phyloP scores from a whole-genome alignment of 495 filamentous ascomycete genomes.

The Aspergillus leporis region DNA sequence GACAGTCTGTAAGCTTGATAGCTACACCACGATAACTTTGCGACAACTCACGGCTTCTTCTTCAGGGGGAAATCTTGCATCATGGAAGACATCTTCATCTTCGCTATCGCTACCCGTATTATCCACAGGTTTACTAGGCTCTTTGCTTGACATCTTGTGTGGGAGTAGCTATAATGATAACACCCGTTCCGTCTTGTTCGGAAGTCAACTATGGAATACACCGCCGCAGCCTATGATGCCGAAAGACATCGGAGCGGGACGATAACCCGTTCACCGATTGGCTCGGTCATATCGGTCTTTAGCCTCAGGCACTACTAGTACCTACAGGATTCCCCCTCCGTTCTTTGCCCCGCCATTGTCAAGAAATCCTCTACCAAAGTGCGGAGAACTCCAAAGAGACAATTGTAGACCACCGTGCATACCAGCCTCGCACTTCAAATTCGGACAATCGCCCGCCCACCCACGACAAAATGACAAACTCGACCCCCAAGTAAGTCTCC shows the following conservation, averaged over 20 bases:
- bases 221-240: neutral
- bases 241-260: neutral
- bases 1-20: neutral
- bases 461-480: slow-evolving; percentile 9
- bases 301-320: neutral
- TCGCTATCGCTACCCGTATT: slow-evolving; percentile 33
- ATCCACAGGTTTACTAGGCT: neutral
- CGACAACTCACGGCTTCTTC: slow-evolving; percentile 67
- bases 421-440: neutral
- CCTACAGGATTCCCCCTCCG: neutral
- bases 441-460: neutral
- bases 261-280: slow-evolving; percentile 1
- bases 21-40: slow-evolving; percentile 12
- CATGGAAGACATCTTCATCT: slow-evolving; percentile 49
- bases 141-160: slow-evolving; percentile 18
- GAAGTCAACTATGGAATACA: neutral
- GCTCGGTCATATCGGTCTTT: neutral
- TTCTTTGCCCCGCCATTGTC: neutral
- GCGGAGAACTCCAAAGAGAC: neutral
- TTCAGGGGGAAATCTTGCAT: slow-evolving; percentile 64
- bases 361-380: neutral
- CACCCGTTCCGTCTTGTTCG: neutral
- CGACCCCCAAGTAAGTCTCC: slow-evolving; percentile 12
- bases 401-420: neutral
- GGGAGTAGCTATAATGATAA: neutral